phyloP scores from a whole-genome alignment of 2,329 filamentous ascomycete genomes.

The Chaetomium strumarium region DNA sequence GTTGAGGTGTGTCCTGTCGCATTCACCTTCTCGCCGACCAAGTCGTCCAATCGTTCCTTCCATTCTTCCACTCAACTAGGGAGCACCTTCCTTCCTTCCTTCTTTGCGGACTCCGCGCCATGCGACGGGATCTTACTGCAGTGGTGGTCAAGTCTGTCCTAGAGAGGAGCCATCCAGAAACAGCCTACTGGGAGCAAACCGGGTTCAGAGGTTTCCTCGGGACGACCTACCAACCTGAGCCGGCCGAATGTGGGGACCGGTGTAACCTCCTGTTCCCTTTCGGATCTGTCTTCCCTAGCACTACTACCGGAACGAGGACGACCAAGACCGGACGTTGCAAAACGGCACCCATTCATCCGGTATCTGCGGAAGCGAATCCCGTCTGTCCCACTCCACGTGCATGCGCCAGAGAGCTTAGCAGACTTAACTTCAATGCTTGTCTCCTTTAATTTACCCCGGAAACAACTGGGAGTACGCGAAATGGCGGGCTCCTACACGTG shows the following conservation, averaged over 20 bases:
- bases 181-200: neutral
- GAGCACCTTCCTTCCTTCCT: too few species aligned
- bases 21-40: too few species aligned
- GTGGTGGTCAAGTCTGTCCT: too few species aligned
- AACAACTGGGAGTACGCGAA: neutral
- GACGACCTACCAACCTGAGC: neutral
- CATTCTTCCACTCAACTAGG: too few species aligned
- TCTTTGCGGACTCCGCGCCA: too few species aligned
- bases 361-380: neutral
- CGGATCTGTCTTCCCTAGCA: neutral
- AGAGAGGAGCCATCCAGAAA: constrained; percentile 1
- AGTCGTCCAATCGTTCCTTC: too few species aligned
- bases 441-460: neutral
- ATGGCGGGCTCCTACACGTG: neutral
- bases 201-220: neutral
- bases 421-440: neutral
- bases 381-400: neutral
- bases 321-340: neutral
- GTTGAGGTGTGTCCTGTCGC: too few species aligned
- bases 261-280: neutral
- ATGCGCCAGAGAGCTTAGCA: too few species aligned
- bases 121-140: too few species aligned
- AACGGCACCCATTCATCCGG: constrained; percentile 1
- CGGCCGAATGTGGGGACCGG: neutral
- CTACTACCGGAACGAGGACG: neutral